Evolutionary conservation across 192 early-diverging fungal species (phyloP).

Genomic region (Rhizophagus prolifer): DNA sequence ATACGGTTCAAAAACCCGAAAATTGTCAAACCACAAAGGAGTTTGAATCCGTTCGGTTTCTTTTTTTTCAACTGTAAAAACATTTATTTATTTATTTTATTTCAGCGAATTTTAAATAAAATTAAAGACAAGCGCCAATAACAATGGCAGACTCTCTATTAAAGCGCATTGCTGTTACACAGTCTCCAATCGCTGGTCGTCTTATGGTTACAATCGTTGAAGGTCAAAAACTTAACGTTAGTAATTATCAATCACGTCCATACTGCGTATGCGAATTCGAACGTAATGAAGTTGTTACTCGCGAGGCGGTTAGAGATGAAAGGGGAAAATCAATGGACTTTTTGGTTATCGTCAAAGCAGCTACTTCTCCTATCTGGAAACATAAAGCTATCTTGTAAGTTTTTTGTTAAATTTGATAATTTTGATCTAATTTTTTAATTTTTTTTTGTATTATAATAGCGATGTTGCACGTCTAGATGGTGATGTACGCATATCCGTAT

Average conservation of each 20-base stretch:
- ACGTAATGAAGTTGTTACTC: slow-evolving; percentile 22
- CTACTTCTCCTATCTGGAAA: slow-evolving; percentile 22
- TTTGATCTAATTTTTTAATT: background rate
- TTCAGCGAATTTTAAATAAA: no score
- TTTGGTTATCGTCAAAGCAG: slow-evolving; percentile 6
- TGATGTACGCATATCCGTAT: slow-evolving; percentile 20
- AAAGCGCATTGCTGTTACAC: background rate
- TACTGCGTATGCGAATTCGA: slow-evolving; percentile 28
- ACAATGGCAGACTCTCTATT: no score
- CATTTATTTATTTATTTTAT: no score
- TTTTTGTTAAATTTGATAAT: background rate
- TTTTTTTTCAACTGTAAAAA: no score
- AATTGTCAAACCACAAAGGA: no score
- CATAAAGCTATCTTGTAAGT: slow-evolving; percentile 26
- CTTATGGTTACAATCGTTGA: slow-evolving; percentile 19
- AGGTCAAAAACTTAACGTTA: slow-evolving; percentile 24
- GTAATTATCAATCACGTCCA: slow-evolving; percentile 17
- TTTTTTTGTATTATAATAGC: background rate
- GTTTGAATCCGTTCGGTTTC: no score
- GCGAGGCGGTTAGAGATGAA: slow-evolving; percentile 14
- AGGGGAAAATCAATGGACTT: slow-evolving; percentile 10
- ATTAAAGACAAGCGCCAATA: no score
- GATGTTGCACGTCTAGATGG: slow-evolving; percentile 27
- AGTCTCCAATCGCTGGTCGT: slow-evolving; percentile 14
- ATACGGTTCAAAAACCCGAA: no score